Base-by-base conservation (phyloP, 345 rosid genomes). In the Rhizophora apiculata region DNA sequence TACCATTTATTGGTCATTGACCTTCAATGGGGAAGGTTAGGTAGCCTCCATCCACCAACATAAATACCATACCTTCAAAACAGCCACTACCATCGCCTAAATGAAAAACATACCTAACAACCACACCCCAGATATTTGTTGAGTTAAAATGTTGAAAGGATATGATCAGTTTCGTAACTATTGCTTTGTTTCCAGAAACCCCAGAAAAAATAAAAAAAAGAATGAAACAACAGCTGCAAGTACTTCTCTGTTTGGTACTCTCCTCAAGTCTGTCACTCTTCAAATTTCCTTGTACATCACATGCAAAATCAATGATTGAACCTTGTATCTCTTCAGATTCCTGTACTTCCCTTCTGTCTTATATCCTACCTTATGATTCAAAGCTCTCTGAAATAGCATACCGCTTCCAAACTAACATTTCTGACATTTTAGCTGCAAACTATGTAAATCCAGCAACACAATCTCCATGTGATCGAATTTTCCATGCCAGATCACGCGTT, bases 241-340 rank as follows among this genome's bases (percentile, higher is more conserved):
- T 69, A 49, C 61, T 34, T 18, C 60, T 16, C 22, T 27, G 10
- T 30, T 0, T 32, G 9, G 56, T 72, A 21, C 13, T 29, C 5
- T 30, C 53, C 29, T 43, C 48, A 43, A 43, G 16, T 10, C 16
- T 13, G 1, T 48, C 13, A 13, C 34, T 60, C 20, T 5, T 46
- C 8, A 64, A 21, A 48, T 64, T 43, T 19, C 29, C 62, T 22
- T 36, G 51, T 3, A 11, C n/a, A 15, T 49, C 55, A 8, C 65
- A 70, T 22, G 31, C 72, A 61, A 79, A 69, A 66, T 79, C 80
- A 16, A 27, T 34, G 8, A 75, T 79, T 5, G 77, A 75, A 26
- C 80, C 83, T 2, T 79, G 82, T 30, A 64, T 24, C 36, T 34
- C 68, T 24, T 55, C 77, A 26, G 72, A 72, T 31, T 79, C 82